Evolutionary conservation across 352 stramenopile species (phyloP).

Genomic region (Peronosclerospora sorghi): DNA sequence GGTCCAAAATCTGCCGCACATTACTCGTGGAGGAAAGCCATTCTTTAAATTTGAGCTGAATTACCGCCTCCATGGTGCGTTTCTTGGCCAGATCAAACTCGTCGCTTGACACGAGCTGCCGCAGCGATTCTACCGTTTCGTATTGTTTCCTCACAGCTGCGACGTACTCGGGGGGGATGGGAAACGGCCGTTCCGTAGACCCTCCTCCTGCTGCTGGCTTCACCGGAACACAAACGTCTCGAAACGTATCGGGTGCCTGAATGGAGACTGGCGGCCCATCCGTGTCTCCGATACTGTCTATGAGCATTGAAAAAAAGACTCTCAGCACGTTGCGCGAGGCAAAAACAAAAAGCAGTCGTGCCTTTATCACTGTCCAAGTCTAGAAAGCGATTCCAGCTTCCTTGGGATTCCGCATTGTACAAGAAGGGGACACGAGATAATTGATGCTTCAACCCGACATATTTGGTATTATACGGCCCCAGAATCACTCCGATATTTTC

Average conservation of each 20-base stretch:
- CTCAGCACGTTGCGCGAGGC: background rate
- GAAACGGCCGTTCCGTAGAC: slow-evolving; percentile 55
- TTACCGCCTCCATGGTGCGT: slow-evolving; percentile 70
- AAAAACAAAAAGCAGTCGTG: slow-evolving; percentile 3
- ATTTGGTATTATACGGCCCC: slow-evolving; percentile 93
- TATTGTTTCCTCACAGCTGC: slow-evolving; percentile 52
- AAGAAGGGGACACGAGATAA: slow-evolving; percentile 36
- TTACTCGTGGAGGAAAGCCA: slow-evolving; percentile 83
- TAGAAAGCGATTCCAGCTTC: slow-evolving; percentile 55
- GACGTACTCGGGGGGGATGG: slow-evolving; percentile 62
- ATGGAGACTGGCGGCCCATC: slow-evolving; percentile 50
- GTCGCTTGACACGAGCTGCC: slow-evolving; percentile 60
- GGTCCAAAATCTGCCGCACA: slow-evolving; percentile 79
- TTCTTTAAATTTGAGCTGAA: slow-evolving; percentile 79
- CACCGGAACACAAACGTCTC: slow-evolving; percentile 56
- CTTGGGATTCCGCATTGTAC: slow-evolving; percentile 33
- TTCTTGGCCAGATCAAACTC: slow-evolving; percentile 76
- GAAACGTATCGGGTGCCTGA: slow-evolving; percentile 46
- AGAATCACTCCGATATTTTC: slow-evolving; percentile 93
- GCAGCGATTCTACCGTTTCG: slow-evolving; percentile 64
- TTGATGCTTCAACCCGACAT: slow-evolving; percentile 82
- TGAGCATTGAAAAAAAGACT: background rate
- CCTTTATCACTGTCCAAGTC: slow-evolving; percentile 61
- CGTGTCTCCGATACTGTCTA: slow-evolving; percentile 27
- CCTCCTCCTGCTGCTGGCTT: slow-evolving; percentile 32